Conservation (phyloP, 1,139 yeast genomes). For the Sugiyamaella pinicola region DNA sequence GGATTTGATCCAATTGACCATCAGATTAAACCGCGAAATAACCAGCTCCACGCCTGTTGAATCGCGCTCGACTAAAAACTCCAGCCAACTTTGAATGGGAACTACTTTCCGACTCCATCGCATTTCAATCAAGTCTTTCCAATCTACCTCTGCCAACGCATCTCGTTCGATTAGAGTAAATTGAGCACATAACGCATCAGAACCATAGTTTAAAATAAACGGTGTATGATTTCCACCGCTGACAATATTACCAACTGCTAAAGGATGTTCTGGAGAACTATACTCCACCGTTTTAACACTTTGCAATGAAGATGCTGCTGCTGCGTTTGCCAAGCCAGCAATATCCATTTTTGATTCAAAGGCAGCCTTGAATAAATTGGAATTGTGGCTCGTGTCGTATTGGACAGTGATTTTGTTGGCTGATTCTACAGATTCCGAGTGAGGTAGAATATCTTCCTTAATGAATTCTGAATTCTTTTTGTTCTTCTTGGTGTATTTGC, state of each 20-base stretch:
- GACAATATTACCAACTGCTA: slow-evolving; percentile 20
- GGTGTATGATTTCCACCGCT: slow-evolving; percentile 60
- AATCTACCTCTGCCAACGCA: slow-evolving; percentile 79
- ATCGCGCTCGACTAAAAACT: slow-evolving; percentile 64
- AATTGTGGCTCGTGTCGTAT: slow-evolving; percentile 23
- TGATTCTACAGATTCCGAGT: slow-evolving; percentile 13
- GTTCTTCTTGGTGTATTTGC: slow-evolving; percentile 46
- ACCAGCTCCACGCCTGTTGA: slow-evolving; percentile 74
- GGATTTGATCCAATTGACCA: slow-evolving; percentile 88
- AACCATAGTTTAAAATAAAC: slow-evolving; percentile 71
- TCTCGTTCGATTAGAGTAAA: slow-evolving; percentile 86
- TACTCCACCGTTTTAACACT: no score
- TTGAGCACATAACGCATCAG: slow-evolving; percentile 70
- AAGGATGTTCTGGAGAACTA: slow-evolving; percentile 12
- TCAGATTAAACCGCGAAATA: slow-evolving; percentile 83
- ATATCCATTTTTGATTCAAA: slow-evolving; percentile 29
- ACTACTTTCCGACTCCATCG: slow-evolving; percentile 67
- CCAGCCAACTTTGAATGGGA: slow-evolving; percentile 86
- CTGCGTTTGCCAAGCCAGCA: slow-evolving; percentile 20
- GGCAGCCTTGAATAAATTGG: slow-evolving; percentile 30
- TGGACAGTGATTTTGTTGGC: slow-evolving; percentile 15
- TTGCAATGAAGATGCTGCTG: neutral
- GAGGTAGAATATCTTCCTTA: slow-evolving; percentile 5
- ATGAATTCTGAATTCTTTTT: no score
- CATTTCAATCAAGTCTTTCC: slow-evolving; percentile 85